A percentile compares a stretch with the other conserved stretches of the same genome.
These are phyloP conservation scores for Fusarium sacchari DNA, from an alignment of 2,329 filamentous ascomycete genomes.

Conservation along the genomic window DNA sequence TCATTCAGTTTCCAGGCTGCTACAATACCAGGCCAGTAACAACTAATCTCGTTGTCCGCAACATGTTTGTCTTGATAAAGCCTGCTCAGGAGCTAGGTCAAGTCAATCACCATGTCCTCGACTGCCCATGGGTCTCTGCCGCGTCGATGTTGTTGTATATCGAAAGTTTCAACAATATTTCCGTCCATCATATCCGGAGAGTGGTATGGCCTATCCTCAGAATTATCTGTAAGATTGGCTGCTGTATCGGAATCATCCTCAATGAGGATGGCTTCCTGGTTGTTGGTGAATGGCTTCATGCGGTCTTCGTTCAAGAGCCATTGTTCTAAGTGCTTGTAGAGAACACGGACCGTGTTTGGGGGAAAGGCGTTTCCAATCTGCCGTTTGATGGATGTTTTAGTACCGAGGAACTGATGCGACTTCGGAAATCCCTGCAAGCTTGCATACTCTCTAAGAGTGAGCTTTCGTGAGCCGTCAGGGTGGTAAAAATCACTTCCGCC, in stretches of 20 bases:
- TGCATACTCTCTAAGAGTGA: constrained; percentile 75
- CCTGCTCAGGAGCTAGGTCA: constrained; percentile 23
- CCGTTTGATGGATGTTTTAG: constrained; percentile 56
- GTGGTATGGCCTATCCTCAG: neutral
- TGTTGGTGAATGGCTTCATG: constrained; percentile 35
- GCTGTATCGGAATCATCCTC: constrained; percentile 39
- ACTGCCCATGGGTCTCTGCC: neutral
- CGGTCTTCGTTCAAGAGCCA: constrained; percentile 59
- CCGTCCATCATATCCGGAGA: constrained; percentile 44
- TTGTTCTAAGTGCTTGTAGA: constrained; percentile 60
- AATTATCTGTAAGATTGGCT: neutral
- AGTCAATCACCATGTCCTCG: constrained; percentile 32
- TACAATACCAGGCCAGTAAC: neutral
- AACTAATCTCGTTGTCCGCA: neutral
- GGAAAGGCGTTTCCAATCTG: constrained; percentile 87
- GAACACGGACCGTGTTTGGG: constrained; percentile 61
- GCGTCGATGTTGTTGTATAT: neutral
- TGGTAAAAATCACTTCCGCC: constrained; percentile 72
- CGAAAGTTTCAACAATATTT: neutral
- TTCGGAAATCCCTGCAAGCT: constrained; percentile 75
- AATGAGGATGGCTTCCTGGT: constrained; percentile 39
- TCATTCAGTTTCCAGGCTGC: neutral
- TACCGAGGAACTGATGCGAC: constrained; percentile 65
- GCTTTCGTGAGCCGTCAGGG: constrained; percentile 69
- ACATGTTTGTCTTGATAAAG: neutral